Evolutionary conservation across 1,284 basidiomycete genomes (phyloP).

Genomic region (Mrakiaceae sp.): DNA sequence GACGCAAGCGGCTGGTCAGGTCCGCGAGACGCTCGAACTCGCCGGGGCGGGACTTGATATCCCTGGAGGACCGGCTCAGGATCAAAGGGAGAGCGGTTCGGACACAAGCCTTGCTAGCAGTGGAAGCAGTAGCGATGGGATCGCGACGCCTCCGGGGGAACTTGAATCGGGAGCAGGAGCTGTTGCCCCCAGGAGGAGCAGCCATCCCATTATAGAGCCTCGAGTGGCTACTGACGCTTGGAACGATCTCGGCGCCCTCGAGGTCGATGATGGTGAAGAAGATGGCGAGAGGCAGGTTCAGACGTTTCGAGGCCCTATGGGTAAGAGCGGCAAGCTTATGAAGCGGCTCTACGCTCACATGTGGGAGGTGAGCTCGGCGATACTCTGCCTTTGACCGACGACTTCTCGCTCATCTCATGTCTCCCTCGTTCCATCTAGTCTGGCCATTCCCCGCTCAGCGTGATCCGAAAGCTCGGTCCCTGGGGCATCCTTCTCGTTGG

Average conservation of each 20-base stretch:
- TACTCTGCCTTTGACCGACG: background rate
- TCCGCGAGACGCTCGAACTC: no score
- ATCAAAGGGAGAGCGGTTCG: no score
- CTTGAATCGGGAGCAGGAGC: no score
- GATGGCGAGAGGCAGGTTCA: conserved; percentile 3
- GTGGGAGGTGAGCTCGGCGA: conserved; percentile 10
- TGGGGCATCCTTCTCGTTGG: conserved; percentile 9
- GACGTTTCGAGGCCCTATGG: conserved; percentile 14
- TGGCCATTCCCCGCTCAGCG: conserved; percentile 4
- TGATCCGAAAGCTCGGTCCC: conserved; percentile 11
- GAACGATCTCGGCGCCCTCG: background rate
- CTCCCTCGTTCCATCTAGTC: background rate
- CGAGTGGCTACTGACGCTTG: no score
- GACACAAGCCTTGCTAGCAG: no score
- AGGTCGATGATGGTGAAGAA: conserved; percentile 4
- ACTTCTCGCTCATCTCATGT: background rate
- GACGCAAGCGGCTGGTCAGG: no score
- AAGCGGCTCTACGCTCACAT: conserved; percentile 6
- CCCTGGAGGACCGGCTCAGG: no score
- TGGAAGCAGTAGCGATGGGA: no score
- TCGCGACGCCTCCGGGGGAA: no score
- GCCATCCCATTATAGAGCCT: no score
- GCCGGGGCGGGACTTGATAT: no score
- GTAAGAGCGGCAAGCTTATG: conserved; percentile 8
- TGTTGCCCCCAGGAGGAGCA: no score